Evolutionary conservation across 768 basidiomycete species (phyloP).

Genomic region (Lentinus brumalis): DNA sequence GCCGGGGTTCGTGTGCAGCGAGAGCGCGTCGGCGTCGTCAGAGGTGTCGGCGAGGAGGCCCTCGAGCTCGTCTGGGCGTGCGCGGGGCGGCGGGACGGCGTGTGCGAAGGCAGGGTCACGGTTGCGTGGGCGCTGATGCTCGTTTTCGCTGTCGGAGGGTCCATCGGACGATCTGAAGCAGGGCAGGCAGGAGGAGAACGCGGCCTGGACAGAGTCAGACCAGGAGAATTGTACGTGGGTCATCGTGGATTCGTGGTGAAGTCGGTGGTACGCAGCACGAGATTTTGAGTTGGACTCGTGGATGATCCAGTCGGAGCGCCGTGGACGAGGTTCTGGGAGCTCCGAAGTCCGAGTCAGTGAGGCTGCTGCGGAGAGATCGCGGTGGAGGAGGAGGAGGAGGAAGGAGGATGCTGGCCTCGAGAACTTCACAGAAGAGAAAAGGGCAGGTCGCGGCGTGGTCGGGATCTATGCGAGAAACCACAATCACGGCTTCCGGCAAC

Average conservation of each 20-base stretch:
- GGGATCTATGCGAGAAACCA: too few relatives aligned
- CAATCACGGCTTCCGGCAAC: too few relatives aligned
- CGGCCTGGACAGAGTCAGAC: conserved; percentile 61
- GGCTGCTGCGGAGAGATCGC: too few relatives aligned
- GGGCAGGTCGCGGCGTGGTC: too few relatives aligned
- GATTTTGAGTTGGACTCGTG: too few relatives aligned
- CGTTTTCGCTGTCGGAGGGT: conserved; percentile 39
- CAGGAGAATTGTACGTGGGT: conserved; percentile 51
- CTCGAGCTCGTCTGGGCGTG: conserved; percentile 48
- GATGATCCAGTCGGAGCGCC: too few relatives aligned
- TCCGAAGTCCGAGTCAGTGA: too few relatives aligned
- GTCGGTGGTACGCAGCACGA: too few relatives aligned
- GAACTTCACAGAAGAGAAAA: too few relatives aligned
- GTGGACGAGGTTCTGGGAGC: too few relatives aligned
- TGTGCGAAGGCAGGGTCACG: conserved; percentile 11
- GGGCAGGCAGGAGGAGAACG: conserved; percentile 58
- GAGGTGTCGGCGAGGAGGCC: conserved; percentile 49
- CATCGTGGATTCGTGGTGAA: conserved; percentile 7
- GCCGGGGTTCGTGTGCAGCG: conserved; percentile 66
- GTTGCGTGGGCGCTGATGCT: conserved; percentile 14
- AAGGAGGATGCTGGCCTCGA: too few relatives aligned
- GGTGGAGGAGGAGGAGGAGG: too few relatives aligned
- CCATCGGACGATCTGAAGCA: conserved; percentile 47
- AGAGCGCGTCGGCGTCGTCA: conserved; percentile 64
- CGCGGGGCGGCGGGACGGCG: conserved; percentile 25